Evolutionary conservation across 805 yeast species (phyloP).

Genomic region (Suhomyces xylopsoci): DNA sequence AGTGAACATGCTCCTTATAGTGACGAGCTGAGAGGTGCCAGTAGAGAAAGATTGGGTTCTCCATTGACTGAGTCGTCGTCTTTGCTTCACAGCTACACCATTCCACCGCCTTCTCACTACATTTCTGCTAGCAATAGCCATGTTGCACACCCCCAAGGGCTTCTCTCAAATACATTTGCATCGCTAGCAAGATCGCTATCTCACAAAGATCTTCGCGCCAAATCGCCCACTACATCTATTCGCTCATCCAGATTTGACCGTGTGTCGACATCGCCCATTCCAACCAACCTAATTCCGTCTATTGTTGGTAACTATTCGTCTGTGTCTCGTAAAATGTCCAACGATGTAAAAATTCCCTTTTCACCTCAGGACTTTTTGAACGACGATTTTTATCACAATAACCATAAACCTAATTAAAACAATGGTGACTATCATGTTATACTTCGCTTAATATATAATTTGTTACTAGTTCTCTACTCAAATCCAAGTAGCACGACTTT

Average conservation of each 20-base stretch:
- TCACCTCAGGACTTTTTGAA: constrained; percentile 41
- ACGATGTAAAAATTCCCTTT: constrained; percentile 37
- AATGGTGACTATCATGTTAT: no score
- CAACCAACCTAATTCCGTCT: constrained; percentile 39
- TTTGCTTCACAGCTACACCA: neutral
- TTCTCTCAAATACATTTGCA: constrained; percentile 16
- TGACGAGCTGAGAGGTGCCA: neutral
- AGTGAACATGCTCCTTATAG: neutral
- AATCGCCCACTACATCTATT: constrained; percentile 1
- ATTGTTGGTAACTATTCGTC: constrained; percentile 39
- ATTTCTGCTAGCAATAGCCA: constrained; percentile 7
- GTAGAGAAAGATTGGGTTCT: neutral
- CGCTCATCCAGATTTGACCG: neutral
- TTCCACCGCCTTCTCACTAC: constrained; percentile 17
- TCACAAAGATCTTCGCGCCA: neutral
- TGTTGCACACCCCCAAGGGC: neutral
- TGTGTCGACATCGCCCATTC: constrained; percentile 14
- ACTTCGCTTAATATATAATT: no score
- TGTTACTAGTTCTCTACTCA: no score
- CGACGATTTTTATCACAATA: constrained; percentile 24
- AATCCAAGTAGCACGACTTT: no score
- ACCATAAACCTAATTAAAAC: no score
- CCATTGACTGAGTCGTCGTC: neutral
- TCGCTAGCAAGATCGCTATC: constrained; percentile 15
- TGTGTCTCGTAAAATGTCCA: constrained; percentile 32